These are phyloP conservation scores for Aspergillus sp. DNA, from an alignment of 2,329 filamentous ascomycete species.

Conservation along the genomic window DNA sequence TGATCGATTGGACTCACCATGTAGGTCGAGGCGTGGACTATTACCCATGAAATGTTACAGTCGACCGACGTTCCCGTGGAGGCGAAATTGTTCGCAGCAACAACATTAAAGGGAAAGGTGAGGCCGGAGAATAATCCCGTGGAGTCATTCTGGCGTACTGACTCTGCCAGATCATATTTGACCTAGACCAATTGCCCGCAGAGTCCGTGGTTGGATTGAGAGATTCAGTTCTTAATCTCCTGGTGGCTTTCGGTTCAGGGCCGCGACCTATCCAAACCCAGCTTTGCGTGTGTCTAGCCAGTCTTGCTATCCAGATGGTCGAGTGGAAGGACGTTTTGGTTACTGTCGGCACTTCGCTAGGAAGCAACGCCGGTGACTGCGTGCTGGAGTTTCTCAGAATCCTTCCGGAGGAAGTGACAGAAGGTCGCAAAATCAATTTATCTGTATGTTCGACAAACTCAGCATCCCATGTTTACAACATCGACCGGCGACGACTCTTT, in stretches of 20 bases:
- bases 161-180: slow-evolving; percentile 80
- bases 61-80: slow-evolving; percentile 73
- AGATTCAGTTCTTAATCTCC: slow-evolving; percentile 76
- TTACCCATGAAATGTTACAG: slow-evolving; percentile 82
- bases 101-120: slow-evolving; percentile 97
- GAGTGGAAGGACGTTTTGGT: slow-evolving; percentile 91
- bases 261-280: slow-evolving; percentile 84
- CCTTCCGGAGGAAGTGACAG: slow-evolving; percentile 96
- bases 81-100: slow-evolving; percentile 92
- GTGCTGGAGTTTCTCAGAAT: slow-evolving; percentile 96
- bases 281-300: slow-evolving; percentile 90
- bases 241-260: slow-evolving; percentile 78
- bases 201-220: slow-evolving; percentile 74
- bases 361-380: slow-evolving; percentile 70
- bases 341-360: slow-evolving; percentile 75
- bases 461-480: slow-evolving; percentile 39
- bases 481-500: slow-evolving; percentile 28
- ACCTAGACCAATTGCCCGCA: slow-evolving; percentile 82
- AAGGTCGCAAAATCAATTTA: slow-evolving; percentile 98
- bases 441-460: slow-evolving; percentile 76
- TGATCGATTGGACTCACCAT: slow-evolving; percentile 5
- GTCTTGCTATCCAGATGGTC: slow-evolving; percentile 93
- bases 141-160: slow-evolving; percentile 19
- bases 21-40: slow-evolving; percentile 86
- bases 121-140: slow-evolving; percentile 20